phyloP scores from a whole-genome alignment of 2,329 filamentous ascomycete species.

The Exophiala sp. region DNA sequence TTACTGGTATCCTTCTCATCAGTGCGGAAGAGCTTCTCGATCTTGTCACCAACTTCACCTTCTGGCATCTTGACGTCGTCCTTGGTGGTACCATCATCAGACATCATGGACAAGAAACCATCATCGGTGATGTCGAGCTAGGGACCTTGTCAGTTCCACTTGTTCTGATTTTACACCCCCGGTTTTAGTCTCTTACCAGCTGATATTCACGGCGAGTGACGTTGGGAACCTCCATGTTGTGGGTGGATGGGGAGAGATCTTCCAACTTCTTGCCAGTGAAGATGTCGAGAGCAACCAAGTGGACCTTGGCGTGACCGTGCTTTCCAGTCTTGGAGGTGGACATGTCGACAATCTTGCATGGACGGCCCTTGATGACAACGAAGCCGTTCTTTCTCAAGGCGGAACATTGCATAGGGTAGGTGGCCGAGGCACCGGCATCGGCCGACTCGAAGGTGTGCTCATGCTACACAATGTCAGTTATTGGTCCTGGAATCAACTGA shows the following conservation, averaged over 20 bases:
- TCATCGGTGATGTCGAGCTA: constrained; percentile 93
- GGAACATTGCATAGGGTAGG: constrained; percentile 98
- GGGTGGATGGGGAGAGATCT: constrained; percentile 96
- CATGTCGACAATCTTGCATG: constrained; percentile 99
- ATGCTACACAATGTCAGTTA: constrained; percentile 49
- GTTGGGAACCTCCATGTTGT: constrained; percentile 83
- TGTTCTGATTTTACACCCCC: background rate
- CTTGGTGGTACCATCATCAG: constrained; percentile 79
- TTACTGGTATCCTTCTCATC: constrained; percentile 94
- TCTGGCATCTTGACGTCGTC: constrained; percentile 94
- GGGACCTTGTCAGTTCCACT: constrained; percentile 1
- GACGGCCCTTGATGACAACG: constrained; percentile 96
- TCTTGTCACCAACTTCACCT: constrained; percentile 82
- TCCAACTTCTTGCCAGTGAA: constrained; percentile 99
- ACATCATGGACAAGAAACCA: constrained; percentile 91
- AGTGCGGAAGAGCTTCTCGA: constrained; percentile 70
- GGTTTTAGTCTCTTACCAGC: constrained; percentile 64
- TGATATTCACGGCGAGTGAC: constrained; percentile 88
- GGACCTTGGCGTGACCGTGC: constrained; percentile 99
- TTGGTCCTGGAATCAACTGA: constrained; percentile 18
- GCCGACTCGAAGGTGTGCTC: constrained; percentile 82
- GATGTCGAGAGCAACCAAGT: constrained; percentile 96
- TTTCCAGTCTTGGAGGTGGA: constrained; percentile 99
- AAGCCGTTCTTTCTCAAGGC: constrained; percentile 98
- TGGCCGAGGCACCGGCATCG: constrained; percentile 92